Conservation (phyloP, 2,329 filamentous ascomycete genomes). For the Colletotrichum echinochloae region DNA sequence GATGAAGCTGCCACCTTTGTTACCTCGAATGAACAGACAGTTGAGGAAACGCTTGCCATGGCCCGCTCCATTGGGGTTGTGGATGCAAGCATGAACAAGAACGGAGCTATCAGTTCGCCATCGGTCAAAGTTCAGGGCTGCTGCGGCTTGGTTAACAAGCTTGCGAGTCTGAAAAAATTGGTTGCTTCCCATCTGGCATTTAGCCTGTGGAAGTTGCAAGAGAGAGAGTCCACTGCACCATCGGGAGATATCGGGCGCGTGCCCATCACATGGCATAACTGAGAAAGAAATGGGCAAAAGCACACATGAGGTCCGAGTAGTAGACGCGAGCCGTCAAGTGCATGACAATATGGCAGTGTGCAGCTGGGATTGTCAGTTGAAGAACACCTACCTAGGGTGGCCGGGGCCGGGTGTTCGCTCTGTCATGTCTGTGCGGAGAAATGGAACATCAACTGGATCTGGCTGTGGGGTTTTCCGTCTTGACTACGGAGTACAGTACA, state of each 20-base stretch:
- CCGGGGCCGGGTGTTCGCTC: slow-evolving; percentile 17
- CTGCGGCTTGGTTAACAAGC: slow-evolving; percentile 7
- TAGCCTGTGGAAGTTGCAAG: slow-evolving; percentile 20
- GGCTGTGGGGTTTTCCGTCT: slow-evolving; percentile 12
- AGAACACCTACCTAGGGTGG: slow-evolving; percentile 20
- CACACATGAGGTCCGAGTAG: neutral
- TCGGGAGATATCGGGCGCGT: slow-evolving; percentile 31
- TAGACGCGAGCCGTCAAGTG: neutral
- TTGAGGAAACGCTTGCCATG: neutral
- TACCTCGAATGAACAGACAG: neutral
- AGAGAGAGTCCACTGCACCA: slow-evolving; percentile 24
- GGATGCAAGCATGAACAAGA: neutral
- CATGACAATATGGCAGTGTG: neutral
- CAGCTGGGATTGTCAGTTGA: slow-evolving; percentile 9
- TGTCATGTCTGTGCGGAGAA: slow-evolving; percentile 19
- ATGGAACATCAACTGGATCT: slow-evolving; percentile 20
- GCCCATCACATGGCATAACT: neutral
- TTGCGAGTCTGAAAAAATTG: neutral
- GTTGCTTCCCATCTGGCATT: slow-evolving; percentile 3
- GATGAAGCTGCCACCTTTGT: neutral
- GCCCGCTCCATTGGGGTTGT: neutral
- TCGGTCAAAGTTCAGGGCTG: slow-evolving; percentile 2
- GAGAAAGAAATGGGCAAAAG: neutral
- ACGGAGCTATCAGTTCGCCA: slow-evolving; percentile 1
- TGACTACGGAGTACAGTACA: neutral